These are phyloP conservation scores for Wickerhamomyces ciferrii DNA, from an alignment of 805 yeast species.

Conservation along the genomic window DNA sequence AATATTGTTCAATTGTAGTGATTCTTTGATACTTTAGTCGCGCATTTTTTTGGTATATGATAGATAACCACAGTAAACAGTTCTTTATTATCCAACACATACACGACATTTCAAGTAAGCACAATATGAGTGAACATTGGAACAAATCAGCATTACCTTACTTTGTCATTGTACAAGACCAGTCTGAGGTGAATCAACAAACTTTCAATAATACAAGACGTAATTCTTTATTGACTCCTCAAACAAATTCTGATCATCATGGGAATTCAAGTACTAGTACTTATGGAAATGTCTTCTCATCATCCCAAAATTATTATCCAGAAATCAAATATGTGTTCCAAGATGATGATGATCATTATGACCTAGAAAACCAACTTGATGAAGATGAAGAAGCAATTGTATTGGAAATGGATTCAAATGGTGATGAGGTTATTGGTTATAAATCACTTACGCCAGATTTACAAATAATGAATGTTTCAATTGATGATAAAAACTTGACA, in stretches of 20 bases:
- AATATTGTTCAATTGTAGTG: too few species aligned
- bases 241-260: neutral
- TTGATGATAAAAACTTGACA: slow-evolving; percentile 18
- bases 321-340: slow-evolving; percentile 21
- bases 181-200: neutral
- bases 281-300: neutral
- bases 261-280: neutral
- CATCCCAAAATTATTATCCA: slow-evolving; percentile 14
- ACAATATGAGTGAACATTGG: slow-evolving; percentile 14
- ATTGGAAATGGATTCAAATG: slow-evolving; percentile 16
- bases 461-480: slow-evolving; percentile 12
- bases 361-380: slow-evolving; percentile 3
- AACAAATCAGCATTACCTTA: slow-evolving; percentile 17
- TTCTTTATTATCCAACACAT: too few species aligned
- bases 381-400: slow-evolving; percentile 19
- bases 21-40: too few species aligned
- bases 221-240: slow-evolving; percentile 1
- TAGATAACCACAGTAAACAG: too few species aligned
- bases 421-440: slow-evolving; percentile 7
- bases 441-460: slow-evolving; percentile 13
- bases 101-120: too few species aligned
- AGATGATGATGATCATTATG: slow-evolving; percentile 18
- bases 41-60: too few species aligned
- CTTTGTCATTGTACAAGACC: slow-evolving; percentile 17
- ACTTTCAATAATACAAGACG: neutral